Evolutionary conservation across 108 stramenopile genomes (phyloP), one percentile per base, ranked within the genome.

Genomic region (Parietichytrium sp.): DNA sequence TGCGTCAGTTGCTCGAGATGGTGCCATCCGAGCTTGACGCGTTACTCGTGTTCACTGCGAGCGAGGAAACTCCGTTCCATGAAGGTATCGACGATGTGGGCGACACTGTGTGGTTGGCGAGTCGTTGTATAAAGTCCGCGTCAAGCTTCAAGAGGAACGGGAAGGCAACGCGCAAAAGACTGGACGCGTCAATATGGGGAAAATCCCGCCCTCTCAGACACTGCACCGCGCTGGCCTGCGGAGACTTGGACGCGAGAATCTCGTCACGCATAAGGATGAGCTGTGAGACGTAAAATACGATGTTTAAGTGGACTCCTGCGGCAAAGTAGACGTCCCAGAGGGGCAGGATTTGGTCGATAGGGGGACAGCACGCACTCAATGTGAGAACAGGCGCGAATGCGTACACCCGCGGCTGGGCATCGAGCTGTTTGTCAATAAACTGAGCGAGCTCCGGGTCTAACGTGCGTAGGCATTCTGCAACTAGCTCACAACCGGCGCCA

Each of bases 301-400:
- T 72, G 61, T 72, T 72, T 42, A 72, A 27, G 20, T 72, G 61
- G 23, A 72, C 61, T 0, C 61, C 61, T 7, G 61, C 61, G 6
- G 61, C 61, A 72, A 72, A 72, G 33, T 72, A 72, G 33, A 72
- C 45, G 20, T 72, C 61, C 61, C 61, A 72, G 20, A 72, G 61
- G 20, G 36, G 61, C 38, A 72, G 25, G 3, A 72, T 72, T 16
- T 42, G 36, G 61, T 72, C 61, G n/a, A 72, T 33, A 1, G 61
- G 61, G 23, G 61, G 61, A 27, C 61, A 72, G 42, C 61, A 72
- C 20, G 61, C 61, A 25, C 61, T 72, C 61, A 72, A 27, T 25
- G 61, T 72, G 38, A 72, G 36, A 2, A 72, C 45, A n/a, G 61
- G 61, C 38, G 61, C 61, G 20, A 72, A 72, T 10, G 61, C 61